Conservation (phyloP, 148 eudicot genomes). For the Vaccinium darrowii region DNA sequence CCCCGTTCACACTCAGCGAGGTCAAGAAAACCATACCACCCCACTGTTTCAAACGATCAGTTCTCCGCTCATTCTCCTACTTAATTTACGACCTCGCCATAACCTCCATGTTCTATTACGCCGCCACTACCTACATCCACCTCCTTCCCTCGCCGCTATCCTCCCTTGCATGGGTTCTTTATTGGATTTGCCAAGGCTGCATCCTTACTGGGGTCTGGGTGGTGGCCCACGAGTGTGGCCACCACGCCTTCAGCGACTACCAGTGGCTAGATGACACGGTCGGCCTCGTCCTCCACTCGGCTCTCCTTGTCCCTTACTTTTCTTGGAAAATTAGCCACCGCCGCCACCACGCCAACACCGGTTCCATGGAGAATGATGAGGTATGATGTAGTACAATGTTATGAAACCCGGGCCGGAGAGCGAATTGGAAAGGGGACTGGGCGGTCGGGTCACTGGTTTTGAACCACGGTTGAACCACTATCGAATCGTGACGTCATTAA, state of each 20-base stretch:
- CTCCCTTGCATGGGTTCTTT: slow-evolving; percentile 68
- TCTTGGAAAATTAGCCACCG: slow-evolving; percentile 90
- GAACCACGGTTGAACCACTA: too few species aligned
- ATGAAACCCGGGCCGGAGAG: not conserved
- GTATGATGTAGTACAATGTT: not conserved
- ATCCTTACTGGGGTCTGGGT: slow-evolving; percentile 61
- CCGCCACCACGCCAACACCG: slow-evolving; percentile 91
- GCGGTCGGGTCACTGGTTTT: too few species aligned
- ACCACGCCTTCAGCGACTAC: slow-evolving; percentile 68
- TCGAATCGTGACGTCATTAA: too few species aligned
- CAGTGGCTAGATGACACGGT: slow-evolving; percentile 73
- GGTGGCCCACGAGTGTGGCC: slow-evolving; percentile 70
- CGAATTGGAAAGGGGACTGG: too few species aligned
- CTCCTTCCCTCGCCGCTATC: slow-evolving; percentile 57
- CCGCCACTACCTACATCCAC: slow-evolving; percentile 60
- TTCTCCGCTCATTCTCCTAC: slow-evolving; percentile 71
- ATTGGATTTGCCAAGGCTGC: slow-evolving; percentile 57
- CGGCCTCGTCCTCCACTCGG: slow-evolving; percentile 79
- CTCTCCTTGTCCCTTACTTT: slow-evolving; percentile 77
- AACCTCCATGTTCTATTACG: slow-evolving; percentile 49
- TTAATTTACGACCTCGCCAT: slow-evolving; percentile 54
- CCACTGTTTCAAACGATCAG: slow-evolving; percentile 81
- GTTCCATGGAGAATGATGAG: slow-evolving; percentile 80
- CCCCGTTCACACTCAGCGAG: slow-evolving; percentile 76
- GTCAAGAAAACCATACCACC: slow-evolving; percentile 83